phyloP scores from a whole-genome alignment of 2,329 filamentous ascomycete genomes.

The Cercospora sesami region DNA sequence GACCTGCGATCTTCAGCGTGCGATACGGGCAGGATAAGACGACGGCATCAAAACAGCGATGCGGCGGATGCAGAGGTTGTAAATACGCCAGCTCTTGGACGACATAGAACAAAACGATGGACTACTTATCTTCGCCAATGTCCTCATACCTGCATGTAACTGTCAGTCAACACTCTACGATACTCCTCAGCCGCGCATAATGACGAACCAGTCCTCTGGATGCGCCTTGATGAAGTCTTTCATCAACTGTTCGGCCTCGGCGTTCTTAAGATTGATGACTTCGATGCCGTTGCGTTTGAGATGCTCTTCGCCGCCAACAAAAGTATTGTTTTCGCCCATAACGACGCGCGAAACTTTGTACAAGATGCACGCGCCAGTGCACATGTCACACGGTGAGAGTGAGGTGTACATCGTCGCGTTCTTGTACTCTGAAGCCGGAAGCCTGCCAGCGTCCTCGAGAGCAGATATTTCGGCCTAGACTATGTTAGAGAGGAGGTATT shows the following conservation, averaged over 20 bases:
- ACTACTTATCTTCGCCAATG: conserved; percentile 39
- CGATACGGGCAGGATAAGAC: neutral
- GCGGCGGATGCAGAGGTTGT: neutral
- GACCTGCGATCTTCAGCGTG: neutral
- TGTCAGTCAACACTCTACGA: conserved; percentile 23
- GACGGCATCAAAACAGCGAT: neutral
- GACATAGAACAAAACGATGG: conserved; percentile 8
- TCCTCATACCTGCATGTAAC: conserved; percentile 40
- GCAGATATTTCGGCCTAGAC: conserved; percentile 71
- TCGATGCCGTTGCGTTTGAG: conserved; percentile 68
- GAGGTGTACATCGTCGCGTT: conserved; percentile 83
- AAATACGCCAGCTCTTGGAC: neutral
- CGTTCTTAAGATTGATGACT: conserved; percentile 67
- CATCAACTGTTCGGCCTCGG: conserved; percentile 69
- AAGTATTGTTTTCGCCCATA: conserved; percentile 75
- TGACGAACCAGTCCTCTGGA: conserved; percentile 61
- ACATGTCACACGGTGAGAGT: conserved; percentile 78
- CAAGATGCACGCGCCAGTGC: conserved; percentile 72
- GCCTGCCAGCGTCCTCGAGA: conserved; percentile 71
- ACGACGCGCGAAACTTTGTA: conserved; percentile 74
- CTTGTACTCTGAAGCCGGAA: conserved; percentile 67
- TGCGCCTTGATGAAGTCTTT: conserved; percentile 69
- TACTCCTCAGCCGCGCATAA: conserved; percentile 23
- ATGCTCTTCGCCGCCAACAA: conserved; percentile 71
- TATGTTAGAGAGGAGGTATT: neutral